Conservation (phyloP, 192 early-diverging fungal species). For the Linnemannia exigua region DNA sequence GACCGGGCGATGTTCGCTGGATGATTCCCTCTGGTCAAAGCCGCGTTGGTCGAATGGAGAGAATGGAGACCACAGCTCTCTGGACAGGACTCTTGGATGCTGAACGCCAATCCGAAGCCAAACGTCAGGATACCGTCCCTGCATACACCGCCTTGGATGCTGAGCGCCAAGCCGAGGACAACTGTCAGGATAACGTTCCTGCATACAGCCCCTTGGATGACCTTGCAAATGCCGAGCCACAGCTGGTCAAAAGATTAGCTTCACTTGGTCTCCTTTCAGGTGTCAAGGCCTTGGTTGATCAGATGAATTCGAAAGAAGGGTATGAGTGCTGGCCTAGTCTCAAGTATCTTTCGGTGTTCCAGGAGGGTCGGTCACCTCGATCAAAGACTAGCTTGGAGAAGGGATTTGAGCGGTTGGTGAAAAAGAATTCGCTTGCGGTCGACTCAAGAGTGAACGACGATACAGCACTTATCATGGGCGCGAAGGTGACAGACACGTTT, state of each 20-base stretch:
- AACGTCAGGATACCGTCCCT: background rate
- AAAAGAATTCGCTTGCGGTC: background rate
- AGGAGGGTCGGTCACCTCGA: background rate
- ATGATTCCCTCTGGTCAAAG: background rate
- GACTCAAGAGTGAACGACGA: background rate
- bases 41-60: background rate
- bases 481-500: background rate
- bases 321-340: background rate
- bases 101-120: background rate
- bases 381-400: background rate
- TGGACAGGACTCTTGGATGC: background rate
- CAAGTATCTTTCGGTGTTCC: background rate
- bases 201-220: no score
- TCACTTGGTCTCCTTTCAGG: background rate
- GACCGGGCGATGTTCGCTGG: background rate
- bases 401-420: background rate
- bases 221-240: background rate
- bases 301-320: background rate
- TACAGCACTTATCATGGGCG: background rate
- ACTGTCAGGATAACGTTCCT: no score
- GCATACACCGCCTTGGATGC: background rate
- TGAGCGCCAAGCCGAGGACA: no score
- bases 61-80: background rate
- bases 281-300: background rate
- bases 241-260: background rate